Base-by-base conservation (phyloP, 1,284 basidiomycete species). In the Phellinidium pouzarii region DNA sequence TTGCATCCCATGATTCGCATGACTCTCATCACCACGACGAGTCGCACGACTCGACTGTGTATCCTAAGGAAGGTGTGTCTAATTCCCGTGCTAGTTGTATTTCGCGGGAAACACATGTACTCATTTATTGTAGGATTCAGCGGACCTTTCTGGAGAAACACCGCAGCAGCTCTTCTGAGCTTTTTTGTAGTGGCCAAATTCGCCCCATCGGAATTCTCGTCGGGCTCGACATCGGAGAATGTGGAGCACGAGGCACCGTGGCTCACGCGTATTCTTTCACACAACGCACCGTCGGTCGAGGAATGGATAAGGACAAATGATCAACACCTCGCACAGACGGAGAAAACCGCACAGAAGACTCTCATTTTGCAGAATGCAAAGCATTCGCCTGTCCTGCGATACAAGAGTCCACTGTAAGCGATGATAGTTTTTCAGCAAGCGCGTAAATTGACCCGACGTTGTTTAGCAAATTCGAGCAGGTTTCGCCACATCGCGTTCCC, bases 341-440 rank as follows among this genome's bases (percentile, higher is more conserved):
- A 74, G 38, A 66, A 74, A 40, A 64, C 63, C 26, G 72, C 78
- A 25, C 71, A 78, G 44, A 66, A 73, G 3, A 69, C 60, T 41
- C 59, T 76, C 31, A 61, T 82, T 37, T 64, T 81, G 22, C 68
- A 68, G 43, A 71, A 71, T 57, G 82, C 83, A 22, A 70, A 73
- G 61, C 69, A 65, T 44, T 76, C 83, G 1, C 65, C 64, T 3
- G 71, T 83, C 22, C 77, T 81, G 62, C 75, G 83, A 41, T 80
- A 76, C 64, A 74, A 80, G 59, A 84, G 78, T 64, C 80, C 84
- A 53, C 79, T 84, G 87, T 89, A 60, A 69, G 84, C 76, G 40
- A 36, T 45, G 34, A 50, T 46, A 11, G 23, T 46, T 31, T 43
- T 17, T 26, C 19, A 40, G 26, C 9, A 22, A 23, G 9, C 6